Evolutionary conservation across 1,284 basidiomycete species (phyloP).

Genomic region (Trametes hirsuta): DNA sequence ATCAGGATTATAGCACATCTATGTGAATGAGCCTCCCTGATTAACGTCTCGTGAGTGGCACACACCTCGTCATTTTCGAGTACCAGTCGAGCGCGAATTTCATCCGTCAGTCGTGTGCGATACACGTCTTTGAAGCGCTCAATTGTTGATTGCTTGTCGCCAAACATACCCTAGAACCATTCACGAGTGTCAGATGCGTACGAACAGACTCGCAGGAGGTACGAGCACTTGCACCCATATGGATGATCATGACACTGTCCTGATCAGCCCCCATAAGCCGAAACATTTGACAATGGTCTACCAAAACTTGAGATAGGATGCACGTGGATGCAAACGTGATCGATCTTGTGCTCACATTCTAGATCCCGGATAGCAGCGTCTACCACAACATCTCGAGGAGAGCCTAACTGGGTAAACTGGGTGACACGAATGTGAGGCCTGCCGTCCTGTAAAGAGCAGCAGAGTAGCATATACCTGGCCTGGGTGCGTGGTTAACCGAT

Average conservation of each 20-base stretch:
- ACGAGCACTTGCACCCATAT: conserved; percentile 52
- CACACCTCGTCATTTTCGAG: conserved; percentile 90
- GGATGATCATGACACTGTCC: conserved; percentile 83
- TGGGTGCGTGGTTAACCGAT: conserved; percentile 86
- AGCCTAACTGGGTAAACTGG: conserved; percentile 85
- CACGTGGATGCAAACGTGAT: no score
- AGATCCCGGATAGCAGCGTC: conserved; percentile 79
- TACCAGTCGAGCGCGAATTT: conserved; percentile 76
- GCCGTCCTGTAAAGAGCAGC: no score
- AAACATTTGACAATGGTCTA: conserved; percentile 84
- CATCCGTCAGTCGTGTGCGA: conserved; percentile 55
- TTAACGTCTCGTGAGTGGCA: neutral
- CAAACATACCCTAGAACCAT: conserved; percentile 66
- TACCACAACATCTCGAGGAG: conserved; percentile 74
- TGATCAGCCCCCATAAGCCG: conserved; percentile 79
- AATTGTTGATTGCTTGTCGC: conserved; percentile 75
- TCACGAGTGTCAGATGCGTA: neutral
- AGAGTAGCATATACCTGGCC: conserved; percentile 43
- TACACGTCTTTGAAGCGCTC: conserved; percentile 77
- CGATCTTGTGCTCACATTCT: conserved; percentile 43
- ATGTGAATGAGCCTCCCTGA: neutral
- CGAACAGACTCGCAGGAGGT: neutral
- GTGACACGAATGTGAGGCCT: neutral
- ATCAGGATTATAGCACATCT: conserved; percentile 89
- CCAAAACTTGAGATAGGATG: neutral